Percentiles rank a stretch among this genome's conserved stretches.
These are phyloP conservation scores for Botryosphaeria dothidea DNA, from an alignment of 2,329 filamentous ascomycete genomes.

Conservation along the genomic window DNA sequence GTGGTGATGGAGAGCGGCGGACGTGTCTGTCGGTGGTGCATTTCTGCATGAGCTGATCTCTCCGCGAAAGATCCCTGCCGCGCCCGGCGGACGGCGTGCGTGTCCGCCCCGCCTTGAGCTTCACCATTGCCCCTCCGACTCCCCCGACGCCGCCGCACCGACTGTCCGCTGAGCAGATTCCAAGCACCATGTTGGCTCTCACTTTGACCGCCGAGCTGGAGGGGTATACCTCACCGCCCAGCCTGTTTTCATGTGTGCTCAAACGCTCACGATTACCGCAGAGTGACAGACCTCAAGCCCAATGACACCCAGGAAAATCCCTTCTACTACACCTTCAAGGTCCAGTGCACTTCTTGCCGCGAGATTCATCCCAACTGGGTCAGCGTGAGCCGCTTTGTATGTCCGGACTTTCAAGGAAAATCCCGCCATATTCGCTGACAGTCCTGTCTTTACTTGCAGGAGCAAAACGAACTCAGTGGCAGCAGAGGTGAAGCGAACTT, in stretches of 20 bases:
- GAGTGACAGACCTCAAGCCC: slow-evolving; percentile 87
- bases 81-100: not conserved
- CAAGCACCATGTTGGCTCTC: slow-evolving; percentile 37
- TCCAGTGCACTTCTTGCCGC: slow-evolving; percentile 96
- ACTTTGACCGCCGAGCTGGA: slow-evolving; percentile 40
- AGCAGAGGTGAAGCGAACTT: slow-evolving; percentile 97
- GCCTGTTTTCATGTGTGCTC: not conserved
- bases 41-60: slow-evolving; percentile 7
- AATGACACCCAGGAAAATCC: slow-evolving; percentile 77
- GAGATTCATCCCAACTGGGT: slow-evolving; percentile 88
- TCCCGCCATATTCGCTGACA: not conserved
- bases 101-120: slow-evolving; percentile 5
- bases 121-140: not conserved
- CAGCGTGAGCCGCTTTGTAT: slow-evolving; percentile 83
- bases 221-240: slow-evolving; percentile 27
- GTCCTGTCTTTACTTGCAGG: slow-evolving; percentile 52
- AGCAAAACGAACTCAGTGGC: slow-evolving; percentile 85
- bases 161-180: not conserved
- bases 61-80: slow-evolving; percentile 5
- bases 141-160: not conserved
- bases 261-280: slow-evolving; percentile 41
- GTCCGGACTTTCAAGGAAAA: slow-evolving; percentile 36
- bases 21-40: not conserved
- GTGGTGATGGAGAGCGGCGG: not conserved
- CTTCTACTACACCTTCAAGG: slow-evolving; percentile 97